These are phyloP conservation scores for Phytophthora citrophthora DNA, from an alignment of 352 stramenopile species.

Conservation along the genomic window DNA sequence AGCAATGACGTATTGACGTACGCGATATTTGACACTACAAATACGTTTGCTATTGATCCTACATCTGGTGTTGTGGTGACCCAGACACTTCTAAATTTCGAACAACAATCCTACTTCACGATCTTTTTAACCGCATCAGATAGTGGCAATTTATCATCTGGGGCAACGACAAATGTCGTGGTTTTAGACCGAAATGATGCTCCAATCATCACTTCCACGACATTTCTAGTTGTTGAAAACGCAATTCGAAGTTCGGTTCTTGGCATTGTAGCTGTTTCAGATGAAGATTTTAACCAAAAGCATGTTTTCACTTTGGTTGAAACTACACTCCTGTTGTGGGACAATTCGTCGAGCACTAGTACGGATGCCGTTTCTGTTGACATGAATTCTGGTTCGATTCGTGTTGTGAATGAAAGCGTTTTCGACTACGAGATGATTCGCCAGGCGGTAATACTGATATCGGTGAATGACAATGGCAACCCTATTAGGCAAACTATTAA, in stretches of 20 bases:
- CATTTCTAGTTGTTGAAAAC: constrained; percentile 23
- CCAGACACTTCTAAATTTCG: constrained; percentile 24
- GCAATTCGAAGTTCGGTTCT: background rate
- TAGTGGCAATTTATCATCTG: constrained; percentile 12
- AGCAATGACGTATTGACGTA: constrained; percentile 15
- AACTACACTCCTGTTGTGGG: constrained; percentile 17
- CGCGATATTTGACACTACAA: constrained; percentile 7
- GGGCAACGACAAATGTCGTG: constrained; percentile 12
- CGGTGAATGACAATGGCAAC: constrained; percentile 23
- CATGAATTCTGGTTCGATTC: constrained; percentile 12
- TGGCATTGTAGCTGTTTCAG: constrained; percentile 10
- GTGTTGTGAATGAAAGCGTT: constrained; percentile 14
- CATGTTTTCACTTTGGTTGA: constrained; percentile 20
- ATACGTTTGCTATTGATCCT: constrained; percentile 25
- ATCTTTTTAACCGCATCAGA: constrained; percentile 17
- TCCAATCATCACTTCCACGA: constrained; percentile 13
- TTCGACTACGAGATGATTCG: constrained; percentile 30
- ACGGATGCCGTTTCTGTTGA: constrained; percentile 24
- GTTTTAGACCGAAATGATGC: constrained; percentile 37
- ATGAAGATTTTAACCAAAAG: constrained; percentile 30
- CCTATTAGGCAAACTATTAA: constrained; percentile 16
- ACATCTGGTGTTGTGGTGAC: constrained; percentile 10
- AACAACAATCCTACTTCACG: constrained; percentile 13
- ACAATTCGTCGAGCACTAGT: constrained; percentile 13
- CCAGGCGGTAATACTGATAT: constrained; percentile 9